A percentile compares a stretch with the other conserved stretches of the same genome.
phyloP scores from a whole-genome alignment of 768 basidiomycete species.

The Imleria badia region DNA sequence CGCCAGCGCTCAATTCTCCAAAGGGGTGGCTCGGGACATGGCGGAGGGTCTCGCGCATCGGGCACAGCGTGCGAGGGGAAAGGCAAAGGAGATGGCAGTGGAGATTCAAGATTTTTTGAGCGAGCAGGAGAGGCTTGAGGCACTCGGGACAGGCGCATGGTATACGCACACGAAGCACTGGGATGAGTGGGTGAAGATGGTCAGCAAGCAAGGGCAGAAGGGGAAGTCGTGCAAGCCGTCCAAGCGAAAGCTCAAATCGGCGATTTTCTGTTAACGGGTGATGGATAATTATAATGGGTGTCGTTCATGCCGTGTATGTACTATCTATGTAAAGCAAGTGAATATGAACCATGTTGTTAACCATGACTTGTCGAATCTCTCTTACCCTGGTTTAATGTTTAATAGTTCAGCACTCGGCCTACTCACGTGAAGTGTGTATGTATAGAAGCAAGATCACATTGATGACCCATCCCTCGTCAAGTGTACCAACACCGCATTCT shows the following conservation, averaged over 20 bases:
- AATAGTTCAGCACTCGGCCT: not conserved
- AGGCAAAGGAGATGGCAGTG: conserved; percentile 44
- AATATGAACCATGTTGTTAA: conserved; percentile 6
- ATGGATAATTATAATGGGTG: not conserved
- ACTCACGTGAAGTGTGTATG: not conserved
- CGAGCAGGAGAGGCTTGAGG: conserved; percentile 22
- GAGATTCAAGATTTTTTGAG: conserved; percentile 27
- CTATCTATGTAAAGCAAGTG: conserved; percentile 16
- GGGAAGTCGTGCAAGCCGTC: conserved; percentile 13
- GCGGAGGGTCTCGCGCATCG: conserved; percentile 36
- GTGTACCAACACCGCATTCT: conserved; percentile 60
- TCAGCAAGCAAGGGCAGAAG: conserved; percentile 4
- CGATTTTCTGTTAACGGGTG: conserved; percentile 12
- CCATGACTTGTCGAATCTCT: not conserved
- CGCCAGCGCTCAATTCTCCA: conserved; percentile 43
- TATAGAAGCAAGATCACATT: not conserved
- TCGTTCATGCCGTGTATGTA: conserved; percentile 21
- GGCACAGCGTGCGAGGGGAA: conserved; percentile 44
- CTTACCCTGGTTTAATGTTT: not conserved
- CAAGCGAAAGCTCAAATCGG: conserved; percentile 11
- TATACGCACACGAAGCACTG: conserved; percentile 15
- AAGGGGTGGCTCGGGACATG: conserved; percentile 41
- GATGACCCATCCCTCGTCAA: conserved; percentile 36
- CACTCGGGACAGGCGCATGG: conserved; percentile 16
- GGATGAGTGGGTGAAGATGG: conserved; percentile 18